A percentile compares a stretch with the other conserved stretches of the same genome.
Evolutionary conservation across 768 basidiomycete species (phyloP).

Genomic region (Calocera cornea): DNA sequence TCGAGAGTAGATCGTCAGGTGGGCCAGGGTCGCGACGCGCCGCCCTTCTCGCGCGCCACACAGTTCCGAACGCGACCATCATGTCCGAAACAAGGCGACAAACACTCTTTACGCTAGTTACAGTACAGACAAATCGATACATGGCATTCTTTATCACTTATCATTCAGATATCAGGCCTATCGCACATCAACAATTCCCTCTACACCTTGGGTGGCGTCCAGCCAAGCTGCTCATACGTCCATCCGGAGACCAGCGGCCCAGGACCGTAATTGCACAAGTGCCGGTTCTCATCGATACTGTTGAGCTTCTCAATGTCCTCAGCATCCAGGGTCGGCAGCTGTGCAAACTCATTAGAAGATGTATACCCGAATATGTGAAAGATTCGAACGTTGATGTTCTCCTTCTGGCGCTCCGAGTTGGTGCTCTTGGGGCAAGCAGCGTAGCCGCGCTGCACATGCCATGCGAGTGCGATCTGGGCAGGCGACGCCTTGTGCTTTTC

Average conservation of each 20-base stretch:
- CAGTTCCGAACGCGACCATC: slow-evolving; percentile 13
- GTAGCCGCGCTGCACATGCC: slow-evolving; percentile 37
- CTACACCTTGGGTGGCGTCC: slow-evolving; percentile 14
- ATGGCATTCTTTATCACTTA: neutral
- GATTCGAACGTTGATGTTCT: slow-evolving; percentile 34
- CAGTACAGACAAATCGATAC: neutral
- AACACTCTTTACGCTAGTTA: too few species aligned
- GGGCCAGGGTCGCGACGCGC: neutral
- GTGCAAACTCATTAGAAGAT: neutral
- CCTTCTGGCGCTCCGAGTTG: slow-evolving; percentile 35
- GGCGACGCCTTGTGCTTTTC: slow-evolving; percentile 35
- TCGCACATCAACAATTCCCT: neutral
- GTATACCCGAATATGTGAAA: neutral
- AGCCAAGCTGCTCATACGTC: slow-evolving; percentile 30
- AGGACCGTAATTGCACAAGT: slow-evolving; percentile 25
- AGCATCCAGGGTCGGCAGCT: slow-evolving; percentile 24
- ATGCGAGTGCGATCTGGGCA: slow-evolving; percentile 38
- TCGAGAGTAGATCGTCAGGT: too few species aligned
- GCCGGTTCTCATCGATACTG: slow-evolving; percentile 24
- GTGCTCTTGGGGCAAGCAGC: slow-evolving; percentile 37
- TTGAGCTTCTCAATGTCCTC: slow-evolving; percentile 26
- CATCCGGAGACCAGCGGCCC: slow-evolving; percentile 26
- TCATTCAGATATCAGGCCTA: neutral
- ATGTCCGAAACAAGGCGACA: too few species aligned
- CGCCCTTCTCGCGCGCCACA: neutral